phyloP scores from a whole-genome alignment of 208 protist species.

The Polymyxa betae region DNA sequence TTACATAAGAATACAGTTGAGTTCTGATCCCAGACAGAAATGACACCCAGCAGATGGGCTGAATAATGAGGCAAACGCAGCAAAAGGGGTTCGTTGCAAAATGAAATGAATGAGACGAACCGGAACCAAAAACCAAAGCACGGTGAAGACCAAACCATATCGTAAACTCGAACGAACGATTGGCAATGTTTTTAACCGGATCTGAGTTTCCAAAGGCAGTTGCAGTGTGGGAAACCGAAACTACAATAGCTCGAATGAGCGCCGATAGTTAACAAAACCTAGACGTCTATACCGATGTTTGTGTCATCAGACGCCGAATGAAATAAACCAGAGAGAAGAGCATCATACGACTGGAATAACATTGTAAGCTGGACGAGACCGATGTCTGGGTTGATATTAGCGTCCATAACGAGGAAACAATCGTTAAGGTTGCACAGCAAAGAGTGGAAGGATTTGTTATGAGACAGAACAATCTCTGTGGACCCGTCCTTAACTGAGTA shows the following conservation, averaged over 20 bases:
- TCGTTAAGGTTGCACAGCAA: neutral
- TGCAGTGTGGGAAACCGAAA: neutral
- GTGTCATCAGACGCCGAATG: neutral
- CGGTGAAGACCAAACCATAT: neutral
- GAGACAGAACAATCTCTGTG: neutral
- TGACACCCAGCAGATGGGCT: neutral
- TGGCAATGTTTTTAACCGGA: neutral
- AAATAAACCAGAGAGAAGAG: neutral
- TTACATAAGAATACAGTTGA: neutral
- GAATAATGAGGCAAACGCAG: neutral
- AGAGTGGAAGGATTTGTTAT: neutral
- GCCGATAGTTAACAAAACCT: neutral
- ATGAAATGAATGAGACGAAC: neutral
- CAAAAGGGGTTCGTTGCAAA: neutral
- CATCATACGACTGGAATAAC: neutral
- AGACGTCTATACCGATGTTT: neutral
- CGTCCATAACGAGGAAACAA: neutral
- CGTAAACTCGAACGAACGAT: neutral
- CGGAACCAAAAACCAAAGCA: slow-evolving; percentile 1
- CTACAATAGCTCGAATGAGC: neutral
- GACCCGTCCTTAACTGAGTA: neutral
- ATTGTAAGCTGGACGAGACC: neutral
- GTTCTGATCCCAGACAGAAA: neutral
- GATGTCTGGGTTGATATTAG: neutral
- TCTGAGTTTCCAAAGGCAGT: neutral